Percentiles rank a stretch among this genome's conserved stretches.
Conservation (phyloP, 169 alveolate species). For the Toxoplasma gondii region DNA sequence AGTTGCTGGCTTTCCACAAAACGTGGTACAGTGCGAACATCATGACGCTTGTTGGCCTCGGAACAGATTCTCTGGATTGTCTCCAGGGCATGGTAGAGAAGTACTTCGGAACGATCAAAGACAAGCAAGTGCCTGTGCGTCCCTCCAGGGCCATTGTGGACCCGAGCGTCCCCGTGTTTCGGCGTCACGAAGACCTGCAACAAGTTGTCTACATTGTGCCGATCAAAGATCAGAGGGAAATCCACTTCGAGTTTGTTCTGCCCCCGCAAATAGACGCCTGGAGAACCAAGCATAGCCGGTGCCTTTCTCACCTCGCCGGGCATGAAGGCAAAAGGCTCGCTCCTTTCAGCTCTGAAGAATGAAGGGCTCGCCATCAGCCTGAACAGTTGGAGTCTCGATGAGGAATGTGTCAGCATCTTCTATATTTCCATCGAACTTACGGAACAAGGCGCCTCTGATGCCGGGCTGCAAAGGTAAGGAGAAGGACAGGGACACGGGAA, state of each 20-base stretch:
- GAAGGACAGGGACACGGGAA: neutral
- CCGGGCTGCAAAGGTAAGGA: neutral
- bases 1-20: slow-evolving; percentile 35
- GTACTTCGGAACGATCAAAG: slow-evolving; percentile 67
- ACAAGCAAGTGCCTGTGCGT: slow-evolving; percentile 21
- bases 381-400: slow-evolving; percentile 25
- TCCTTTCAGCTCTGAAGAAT: slow-evolving; percentile 75
- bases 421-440: slow-evolving; percentile 30
- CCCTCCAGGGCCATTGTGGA: slow-evolving; percentile 19
- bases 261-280: slow-evolving; percentile 49
- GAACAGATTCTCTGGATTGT: slow-evolving; percentile 26
- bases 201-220: neutral
- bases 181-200: neutral
- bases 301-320: slow-evolving; percentile 72
- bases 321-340: slow-evolving; percentile 83
- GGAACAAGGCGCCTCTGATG: neutral
- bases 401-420: slow-evolving; percentile 33
- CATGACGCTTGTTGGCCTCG: slow-evolving; percentile 72
- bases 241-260: slow-evolving; percentile 44
- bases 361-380: slow-evolving; percentile 75
- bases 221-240: slow-evolving; percentile 1
- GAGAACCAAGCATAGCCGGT: slow-evolving; percentile 4
- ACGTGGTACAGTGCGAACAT: slow-evolving; percentile 76
- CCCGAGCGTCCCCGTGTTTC: neutral
- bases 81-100: slow-evolving; percentile 19